Evolutionary conservation across 1,139 yeast species (phyloP), one percentile per base, ranked within the genome.

Genomic region (Taphrina communis): DNA sequence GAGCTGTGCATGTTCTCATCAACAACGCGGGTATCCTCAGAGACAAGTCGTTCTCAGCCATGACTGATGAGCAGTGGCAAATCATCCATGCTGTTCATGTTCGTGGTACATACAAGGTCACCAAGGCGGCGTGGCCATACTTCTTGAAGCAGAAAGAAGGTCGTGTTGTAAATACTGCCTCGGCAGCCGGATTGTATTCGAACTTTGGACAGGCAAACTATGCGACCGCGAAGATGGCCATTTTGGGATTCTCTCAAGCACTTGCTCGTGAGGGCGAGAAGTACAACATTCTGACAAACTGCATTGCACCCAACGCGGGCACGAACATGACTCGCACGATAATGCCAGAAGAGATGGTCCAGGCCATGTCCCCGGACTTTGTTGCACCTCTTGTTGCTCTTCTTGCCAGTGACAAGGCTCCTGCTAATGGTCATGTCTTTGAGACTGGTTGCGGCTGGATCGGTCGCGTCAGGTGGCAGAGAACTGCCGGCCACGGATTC

Each of bases 131-230:
- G 14, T 94, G 97, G 97, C 97, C 97, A 65, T 81, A 89, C 75
- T 89, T 93, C 79, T 75, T 84, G 71, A 85, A 89, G 78, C 92
- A 92, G 80, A 86, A 87, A 75, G 84, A 84, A 71, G 98, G 98
- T 76, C 84, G 88, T 75, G 88, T 94, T 72, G 84, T 94, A 75
- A 94, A 94, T 80, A 90, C 96, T 65, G 84, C 97, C 51, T 91
- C 97, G 35, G 94, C 98, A 38, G 92, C 97, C 14, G 98, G 98
- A 75, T 91, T 94, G 75, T 94, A 94, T 79, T 98, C 98, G 75
- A 91, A 90, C 82, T 94, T 94, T 80, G 99, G 99, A 67, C 99
- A 94, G 82, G 90, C 97, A 71, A 94, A 94, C 82, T 94, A 94
- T 78, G 87, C 97, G 46, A 86, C 97, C 63, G 97, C 98, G 66